These are phyloP conservation scores for Cnidoscolus chayamansa DNA, from an alignment of 441 rosid species.

Conservation along the genomic window DNA sequence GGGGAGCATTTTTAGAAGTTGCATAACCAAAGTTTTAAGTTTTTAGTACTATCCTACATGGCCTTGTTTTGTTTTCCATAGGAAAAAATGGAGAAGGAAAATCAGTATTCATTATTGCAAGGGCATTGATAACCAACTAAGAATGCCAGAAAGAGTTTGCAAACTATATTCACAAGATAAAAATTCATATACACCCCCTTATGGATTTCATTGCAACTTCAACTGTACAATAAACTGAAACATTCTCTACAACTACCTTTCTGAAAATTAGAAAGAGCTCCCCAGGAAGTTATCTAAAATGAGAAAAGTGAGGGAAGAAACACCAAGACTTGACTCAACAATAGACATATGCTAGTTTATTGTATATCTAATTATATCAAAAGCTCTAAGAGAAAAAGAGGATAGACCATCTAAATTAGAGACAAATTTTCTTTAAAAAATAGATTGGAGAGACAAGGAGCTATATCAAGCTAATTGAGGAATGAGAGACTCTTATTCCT, in stretches of 20 bases:
- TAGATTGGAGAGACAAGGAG: slow-evolving; percentile 29
- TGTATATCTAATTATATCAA: slow-evolving; percentile 44
- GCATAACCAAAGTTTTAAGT: neutral
- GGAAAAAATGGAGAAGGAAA: neutral
- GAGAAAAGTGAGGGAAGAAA: slow-evolving; percentile 26
- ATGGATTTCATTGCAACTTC: slow-evolving; percentile 32
- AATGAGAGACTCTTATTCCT: slow-evolving; percentile 63
- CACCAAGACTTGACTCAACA: slow-evolving; percentile 35
- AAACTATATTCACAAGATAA: slow-evolving; percentile 42
- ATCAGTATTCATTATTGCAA: neutral
- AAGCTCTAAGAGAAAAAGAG: slow-evolving; percentile 35
- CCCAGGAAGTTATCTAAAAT: slow-evolving; percentile 29
- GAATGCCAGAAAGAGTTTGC: slow-evolving; percentile 21
- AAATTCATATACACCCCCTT: slow-evolving; percentile 40
- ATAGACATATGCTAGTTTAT: slow-evolving; percentile 40
- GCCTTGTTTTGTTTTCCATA: neutral
- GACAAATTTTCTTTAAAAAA: slow-evolving; percentile 34
- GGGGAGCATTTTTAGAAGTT: neutral
- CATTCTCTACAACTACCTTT: slow-evolving; percentile 43
- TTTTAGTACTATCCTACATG: slow-evolving; percentile 5
- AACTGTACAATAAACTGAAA: slow-evolving; percentile 46
- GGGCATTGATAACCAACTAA: slow-evolving; percentile 13
- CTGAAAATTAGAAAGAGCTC: slow-evolving; percentile 35
- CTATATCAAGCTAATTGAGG: slow-evolving; percentile 46
- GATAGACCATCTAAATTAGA: slow-evolving; percentile 41